Conservation (phyloP, 169 alveolate species). For the Plasmodium coatneyi region DNA sequence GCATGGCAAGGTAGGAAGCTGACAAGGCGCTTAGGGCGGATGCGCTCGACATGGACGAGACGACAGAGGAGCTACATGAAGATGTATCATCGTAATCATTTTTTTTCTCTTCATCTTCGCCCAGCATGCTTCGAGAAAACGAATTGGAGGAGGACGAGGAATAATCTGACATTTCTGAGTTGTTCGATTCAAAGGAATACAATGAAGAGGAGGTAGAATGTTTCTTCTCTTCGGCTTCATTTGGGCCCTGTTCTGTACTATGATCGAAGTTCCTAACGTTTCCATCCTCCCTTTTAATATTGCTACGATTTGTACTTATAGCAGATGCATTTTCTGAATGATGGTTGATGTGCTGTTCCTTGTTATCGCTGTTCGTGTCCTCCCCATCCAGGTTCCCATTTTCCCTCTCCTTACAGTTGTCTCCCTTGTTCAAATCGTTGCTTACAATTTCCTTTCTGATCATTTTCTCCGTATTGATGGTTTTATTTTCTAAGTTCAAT, state of each 20-base stretch:
- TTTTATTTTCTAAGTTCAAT: constrained; percentile 47
- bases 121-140: background rate
- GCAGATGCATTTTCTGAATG: background rate
- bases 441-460: constrained; percentile 26
- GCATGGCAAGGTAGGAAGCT: background rate
- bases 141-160: constrained; percentile 25
- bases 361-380: background rate
- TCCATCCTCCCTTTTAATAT: background rate
- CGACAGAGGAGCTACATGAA: constrained; percentile 8
- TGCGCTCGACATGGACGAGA: constrained; percentile 11
- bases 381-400: background rate
- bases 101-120: background rate
- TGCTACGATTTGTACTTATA: background rate
- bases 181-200: constrained; percentile 6
- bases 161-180: constrained; percentile 3
- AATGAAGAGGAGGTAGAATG: constrained; percentile 5
- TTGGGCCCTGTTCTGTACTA: background rate
- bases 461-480: constrained; percentile 16
- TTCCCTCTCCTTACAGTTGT: background rate
- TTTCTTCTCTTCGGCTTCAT: background rate
- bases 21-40: constrained; percentile 44
- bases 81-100: background rate
- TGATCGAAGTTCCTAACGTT: background rate
- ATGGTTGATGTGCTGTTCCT: background rate
- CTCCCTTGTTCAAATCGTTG: background rate